Conservation (phyloP, 345 rosid genomes). For the Eucalyptus cladocalyx region DNA sequence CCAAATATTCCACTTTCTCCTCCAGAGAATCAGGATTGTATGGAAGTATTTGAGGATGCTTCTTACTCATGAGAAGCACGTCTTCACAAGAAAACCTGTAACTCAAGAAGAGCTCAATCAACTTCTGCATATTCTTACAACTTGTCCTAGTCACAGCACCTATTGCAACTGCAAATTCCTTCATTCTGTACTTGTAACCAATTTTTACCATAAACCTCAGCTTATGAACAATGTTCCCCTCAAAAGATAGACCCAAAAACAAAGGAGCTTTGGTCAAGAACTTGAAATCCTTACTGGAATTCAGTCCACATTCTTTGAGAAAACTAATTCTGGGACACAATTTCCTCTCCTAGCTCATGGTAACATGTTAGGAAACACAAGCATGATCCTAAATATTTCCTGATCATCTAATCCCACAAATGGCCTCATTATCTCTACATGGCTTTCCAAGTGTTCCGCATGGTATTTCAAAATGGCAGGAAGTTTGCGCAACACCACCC, state of each 20-base stretch:
- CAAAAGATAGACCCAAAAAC: no score
- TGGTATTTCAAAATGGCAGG: conserved; percentile 59
- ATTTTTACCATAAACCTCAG: no score
- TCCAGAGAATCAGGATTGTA: no score
- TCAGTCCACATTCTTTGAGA: conserved; percentile 57
- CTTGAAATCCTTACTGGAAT: conserved; percentile 21
- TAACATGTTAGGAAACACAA: conserved; percentile 48
- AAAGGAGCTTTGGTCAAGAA: no score
- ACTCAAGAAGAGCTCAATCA: conserved; percentile 44
- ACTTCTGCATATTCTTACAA: conserved; percentile 65
- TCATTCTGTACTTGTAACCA: conserved; percentile 20
- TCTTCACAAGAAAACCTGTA: conserved; percentile 24
- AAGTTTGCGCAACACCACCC: conserved; percentile 15
- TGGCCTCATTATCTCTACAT: conserved; percentile 45
- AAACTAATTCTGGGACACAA: background rate
- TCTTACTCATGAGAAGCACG: conserved; percentile 58
- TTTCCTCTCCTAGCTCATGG: conserved; percentile 59
- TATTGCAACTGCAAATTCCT: conserved; percentile 49
- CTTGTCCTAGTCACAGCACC: conserved; percentile 59
- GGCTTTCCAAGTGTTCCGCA: conserved; percentile 37
- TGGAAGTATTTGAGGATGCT: conserved; percentile 50
- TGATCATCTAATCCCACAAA: conserved; percentile 46
- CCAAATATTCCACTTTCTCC: no score
- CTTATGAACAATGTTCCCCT: no score
- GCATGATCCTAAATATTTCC: conserved; percentile 55